Conservation (phyloP, 345 rosid species). For the Raphanus sativus region DNA sequence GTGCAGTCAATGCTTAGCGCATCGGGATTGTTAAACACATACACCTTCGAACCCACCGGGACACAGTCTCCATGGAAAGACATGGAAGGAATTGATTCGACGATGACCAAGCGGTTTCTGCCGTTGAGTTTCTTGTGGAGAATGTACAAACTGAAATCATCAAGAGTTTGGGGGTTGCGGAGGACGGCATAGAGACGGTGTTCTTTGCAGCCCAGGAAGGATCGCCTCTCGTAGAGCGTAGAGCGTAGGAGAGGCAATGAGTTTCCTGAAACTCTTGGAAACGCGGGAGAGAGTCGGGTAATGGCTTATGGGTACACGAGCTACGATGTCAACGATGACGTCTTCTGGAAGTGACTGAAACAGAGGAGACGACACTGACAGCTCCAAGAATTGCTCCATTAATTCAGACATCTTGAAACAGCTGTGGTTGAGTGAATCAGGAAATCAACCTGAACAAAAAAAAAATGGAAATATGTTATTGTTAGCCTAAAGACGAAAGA, state of each 20-base stretch:
- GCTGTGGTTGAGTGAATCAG: background rate
- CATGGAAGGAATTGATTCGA: background rate
- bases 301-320: background rate
- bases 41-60: background rate
- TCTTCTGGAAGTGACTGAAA: background rate
- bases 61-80: background rate
- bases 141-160: background rate
- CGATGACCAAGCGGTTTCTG: background rate
- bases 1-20: background rate
- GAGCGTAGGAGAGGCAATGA: background rate
- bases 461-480: background rate
- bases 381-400: background rate
- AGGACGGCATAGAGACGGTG: background rate
- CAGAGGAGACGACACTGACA: background rate
- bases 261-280: background rate
- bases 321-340: background rate
- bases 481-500: background rate
- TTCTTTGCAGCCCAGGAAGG: background rate
- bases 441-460: background rate
- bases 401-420: background rate
- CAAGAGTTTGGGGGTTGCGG: background rate
- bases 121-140: background rate
- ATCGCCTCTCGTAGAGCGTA: background rate
- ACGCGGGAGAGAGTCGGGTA: background rate
- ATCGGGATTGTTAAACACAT: background rate